Base-by-base conservation (phyloP, 2,329 filamentous ascomycete species). In the Colletotrichum australisinense region DNA sequence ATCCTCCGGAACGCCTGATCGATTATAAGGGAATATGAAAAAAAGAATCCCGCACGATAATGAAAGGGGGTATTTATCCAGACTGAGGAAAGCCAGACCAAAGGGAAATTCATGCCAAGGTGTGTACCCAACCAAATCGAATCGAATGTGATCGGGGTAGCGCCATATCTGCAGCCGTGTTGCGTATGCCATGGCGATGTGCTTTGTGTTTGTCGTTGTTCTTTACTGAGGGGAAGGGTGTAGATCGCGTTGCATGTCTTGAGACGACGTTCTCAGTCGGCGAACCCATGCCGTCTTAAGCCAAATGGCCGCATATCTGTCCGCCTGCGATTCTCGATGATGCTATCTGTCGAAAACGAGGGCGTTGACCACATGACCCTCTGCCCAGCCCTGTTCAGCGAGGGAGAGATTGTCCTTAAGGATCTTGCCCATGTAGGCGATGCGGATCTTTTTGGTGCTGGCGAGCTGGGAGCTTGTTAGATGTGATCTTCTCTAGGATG, bases 381-480 rank as follows among this genome's bases (percentile, higher is more conserved):
- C 87, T 77, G 91, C 89, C 93, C 94, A 98, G 62, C 93, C 93
- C 77, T 97, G 93, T 3, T 88, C 88, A 57, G 86, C 82, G 22
- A 98, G 84, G 1, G 92, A 88, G 24, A 89, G 80, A 67, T 88
- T 87, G 75, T 96, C 94, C 76, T 92, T 91, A 58, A 98, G 88
- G 63, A 95, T 90, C 80, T 92, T 94, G 76, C 95, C 95, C 82
- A 97, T 88, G 81, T 97, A 97, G 24, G 91, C 92, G 72, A 98
- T 89, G 67, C 91, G 90, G 63, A 98, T 86, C 60, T 87, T 89
- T 74, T 90, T 90, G 57, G 84, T 85, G 8, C 85, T 80, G 2
- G 88, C 81, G 38, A 95, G 84, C 93, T 93, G 76, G 22, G 52
- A 9, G 67, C 32, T 7, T 12, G 65, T 59, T 16, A 67, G 62